phyloP scores from a whole-genome alignment of 306 rosid genomes.

The Oxytropis ochrocephala region DNA sequence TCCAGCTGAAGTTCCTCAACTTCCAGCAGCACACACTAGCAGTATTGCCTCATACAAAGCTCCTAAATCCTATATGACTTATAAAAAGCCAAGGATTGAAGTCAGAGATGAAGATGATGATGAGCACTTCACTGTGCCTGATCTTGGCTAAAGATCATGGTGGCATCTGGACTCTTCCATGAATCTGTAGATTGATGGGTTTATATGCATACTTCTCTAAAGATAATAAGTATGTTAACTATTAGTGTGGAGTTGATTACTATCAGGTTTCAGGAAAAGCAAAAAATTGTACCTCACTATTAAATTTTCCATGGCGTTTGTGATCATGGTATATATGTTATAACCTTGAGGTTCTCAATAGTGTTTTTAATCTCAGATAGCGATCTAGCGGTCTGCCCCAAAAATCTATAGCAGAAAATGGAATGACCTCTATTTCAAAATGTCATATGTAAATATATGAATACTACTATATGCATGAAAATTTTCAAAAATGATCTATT shows the following conservation, averaged over 20 bases:
- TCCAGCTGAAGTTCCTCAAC: constrained; percentile 94
- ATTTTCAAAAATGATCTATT: no score
- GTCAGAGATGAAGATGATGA: constrained; percentile 62
- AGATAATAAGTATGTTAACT: constrained; percentile 12
- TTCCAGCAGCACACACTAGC: constrained; percentile 48
- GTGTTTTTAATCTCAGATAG: no score
- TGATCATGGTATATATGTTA: background rate
- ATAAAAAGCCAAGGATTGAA: constrained; percentile 81
- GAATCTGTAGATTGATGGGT: constrained; percentile 8
- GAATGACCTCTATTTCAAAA: no score
- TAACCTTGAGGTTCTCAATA: background rate
- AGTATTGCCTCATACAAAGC: constrained; percentile 37
- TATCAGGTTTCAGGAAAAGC: constrained; percentile 21
- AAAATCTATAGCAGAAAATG: no score
- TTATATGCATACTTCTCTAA: constrained; percentile 21
- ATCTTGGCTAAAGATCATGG: constrained; percentile 54
- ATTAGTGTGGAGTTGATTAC: constrained; percentile 15
- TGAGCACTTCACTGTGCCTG: constrained; percentile 83
- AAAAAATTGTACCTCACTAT: constrained; percentile 3
- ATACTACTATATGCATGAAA: no score
- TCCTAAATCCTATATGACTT: constrained; percentile 40
- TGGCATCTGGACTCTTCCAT: background rate
- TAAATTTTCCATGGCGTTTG: background rate
- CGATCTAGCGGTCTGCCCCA: no score
- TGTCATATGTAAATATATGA: no score